Evolutionary conservation across 2,329 filamentous ascomycete genomes (phyloP), one percentile per base, ranked within the genome.

Genomic region (Lomentospora prolificans): DNA sequence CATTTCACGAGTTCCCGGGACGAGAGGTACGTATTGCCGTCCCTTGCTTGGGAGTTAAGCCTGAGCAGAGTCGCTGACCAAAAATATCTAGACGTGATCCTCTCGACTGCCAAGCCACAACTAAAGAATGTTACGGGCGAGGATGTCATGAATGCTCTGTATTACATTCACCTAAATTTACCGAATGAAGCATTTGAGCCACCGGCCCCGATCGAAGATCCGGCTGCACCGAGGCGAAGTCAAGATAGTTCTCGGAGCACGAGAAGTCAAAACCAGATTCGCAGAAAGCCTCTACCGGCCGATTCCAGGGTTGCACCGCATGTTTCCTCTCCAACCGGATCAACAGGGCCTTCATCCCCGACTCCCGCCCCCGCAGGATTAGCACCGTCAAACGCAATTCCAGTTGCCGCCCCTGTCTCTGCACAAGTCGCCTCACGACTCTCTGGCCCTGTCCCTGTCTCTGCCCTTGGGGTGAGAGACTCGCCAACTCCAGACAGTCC

Each of bases 1-100:
- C 71, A 95, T 99, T 61, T 90, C 92, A 33, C 79, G 92, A 61
- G 92, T 99, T 0, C 94, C 94, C 1, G 92, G 92, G 22, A 95
- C 88, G 60, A 83, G 85, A 84, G 89, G 90, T 91, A 75, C n/a
- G n/a, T n/a, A n/a, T n/a, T 61, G 73, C 67, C 28, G 44, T 46
- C 58, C 22, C n/a, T n/a, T n/a, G n/a, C n/a, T n/a, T n/a, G n/a
- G n/a, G n/a, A n/a, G n/a, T n/a, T n/a, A n/a, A n/a, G n/a, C n/a
- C n/a, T n/a, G n/a, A n/a, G n/a, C 6, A 46, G 24, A 27, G 14
- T 19, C 3, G 48, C 48, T 48, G 22, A 48, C 44, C 19, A 48
- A n/a, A 8, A 31, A 39, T 28, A 17, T 9, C 17, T 63, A 94
- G 92, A 96, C 77, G 80, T 96, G 57, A 95, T 96, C 63, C 82